Evolutionary conservation across 2,329 filamentous ascomycete genomes (phyloP).

Genomic region (Fusarium tjaetaba): DNA sequence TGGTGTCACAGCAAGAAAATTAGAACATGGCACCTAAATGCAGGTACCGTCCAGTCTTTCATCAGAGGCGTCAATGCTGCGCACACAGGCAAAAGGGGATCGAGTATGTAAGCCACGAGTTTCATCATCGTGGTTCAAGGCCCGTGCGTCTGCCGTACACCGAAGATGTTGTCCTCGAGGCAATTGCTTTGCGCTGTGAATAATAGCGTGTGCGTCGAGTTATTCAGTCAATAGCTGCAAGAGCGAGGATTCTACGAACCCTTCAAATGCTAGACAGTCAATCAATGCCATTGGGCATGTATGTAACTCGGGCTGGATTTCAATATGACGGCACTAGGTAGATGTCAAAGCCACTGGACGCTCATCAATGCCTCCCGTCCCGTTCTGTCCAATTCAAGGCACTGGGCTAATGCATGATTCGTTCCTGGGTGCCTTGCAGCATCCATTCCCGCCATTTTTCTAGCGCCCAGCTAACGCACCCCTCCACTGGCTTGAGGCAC

Average conservation of each 20-base stretch:
- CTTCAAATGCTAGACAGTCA: not conserved
- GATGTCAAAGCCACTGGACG: not conserved
- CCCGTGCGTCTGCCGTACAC: conserved; percentile 20
- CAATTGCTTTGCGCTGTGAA: not conserved
- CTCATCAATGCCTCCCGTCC: conserved; percentile 12
- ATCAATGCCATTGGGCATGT: not conserved
- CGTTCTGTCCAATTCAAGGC: conserved; percentile 6
- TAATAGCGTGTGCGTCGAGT: not conserved
- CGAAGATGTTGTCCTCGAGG: not conserved
- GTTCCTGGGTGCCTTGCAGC: conserved; percentile 39
- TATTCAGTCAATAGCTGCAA: not conserved
- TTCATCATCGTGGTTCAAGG: conserved; percentile 20
- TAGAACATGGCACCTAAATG: not conserved
- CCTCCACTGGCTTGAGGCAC: conserved; percentile 27
- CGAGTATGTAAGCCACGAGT: conserved; percentile 11
- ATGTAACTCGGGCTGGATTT: not conserved
- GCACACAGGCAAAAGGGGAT: conserved; percentile 10
- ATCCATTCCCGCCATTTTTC: conserved; percentile 16
- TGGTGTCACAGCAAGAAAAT: not conserved
- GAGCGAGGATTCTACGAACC: not conserved
- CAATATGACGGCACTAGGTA: conserved; percentile 16
- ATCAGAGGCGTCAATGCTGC: conserved; percentile 17
- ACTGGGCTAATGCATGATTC: conserved; percentile 16
- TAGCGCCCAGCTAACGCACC: conserved; percentile 23
- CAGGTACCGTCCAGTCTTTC: conserved; percentile 1